phyloP scores from a whole-genome alignment of 2,329 filamentous ascomycete genomes.

The Fusarium sp. region DNA sequence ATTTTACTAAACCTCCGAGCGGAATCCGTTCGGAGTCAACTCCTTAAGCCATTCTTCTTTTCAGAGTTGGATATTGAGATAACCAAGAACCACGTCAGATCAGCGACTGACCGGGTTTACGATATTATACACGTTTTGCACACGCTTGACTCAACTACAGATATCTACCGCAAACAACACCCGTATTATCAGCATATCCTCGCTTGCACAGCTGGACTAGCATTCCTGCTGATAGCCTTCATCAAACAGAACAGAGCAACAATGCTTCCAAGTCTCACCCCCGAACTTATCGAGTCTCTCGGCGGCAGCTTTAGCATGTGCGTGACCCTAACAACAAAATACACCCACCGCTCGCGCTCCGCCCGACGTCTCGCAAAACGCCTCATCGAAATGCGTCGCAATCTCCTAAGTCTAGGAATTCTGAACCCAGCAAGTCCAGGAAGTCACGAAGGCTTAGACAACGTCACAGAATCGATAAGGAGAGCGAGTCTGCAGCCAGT shows the following conservation, averaged over 20 bases:
- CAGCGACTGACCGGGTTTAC: slow-evolving; percentile 24
- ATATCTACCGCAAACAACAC: slow-evolving; percentile 32
- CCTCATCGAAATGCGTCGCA: slow-evolving; percentile 21
- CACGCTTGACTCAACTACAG: slow-evolving; percentile 12
- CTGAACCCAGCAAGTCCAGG: slow-evolving; percentile 8
- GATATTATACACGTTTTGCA: slow-evolving; percentile 29
- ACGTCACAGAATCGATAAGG: slow-evolving; percentile 19
- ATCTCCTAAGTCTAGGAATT: slow-evolving; percentile 18
- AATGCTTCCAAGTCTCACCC: slow-evolving; percentile 10
- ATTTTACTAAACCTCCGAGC: slow-evolving; percentile 31
- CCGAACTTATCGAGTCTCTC: slow-evolving; percentile 21
- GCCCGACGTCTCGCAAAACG: slow-evolving; percentile 26
- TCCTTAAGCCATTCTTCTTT: slow-evolving; percentile 30
- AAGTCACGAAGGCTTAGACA: slow-evolving; percentile 11
- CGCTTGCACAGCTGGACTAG: slow-evolving; percentile 22
- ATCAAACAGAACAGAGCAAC: slow-evolving; percentile 31
- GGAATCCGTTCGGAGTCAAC: slow-evolving; percentile 27
- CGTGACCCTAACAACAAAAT: slow-evolving; percentile 22
- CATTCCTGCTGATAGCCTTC: slow-evolving; percentile 28
- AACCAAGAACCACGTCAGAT: slow-evolving; percentile 24
- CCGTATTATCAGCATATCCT: slow-evolving; percentile 30
- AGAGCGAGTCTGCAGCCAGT: slow-evolving; percentile 14
- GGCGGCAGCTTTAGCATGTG: slow-evolving; percentile 31
- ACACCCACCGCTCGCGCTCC: slow-evolving; percentile 12
- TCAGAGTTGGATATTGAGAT: slow-evolving; percentile 29